Evolutionary conservation across 2,329 filamentous ascomycete species (phyloP).

Genomic region (Conoideocrella luteorostrata): DNA sequence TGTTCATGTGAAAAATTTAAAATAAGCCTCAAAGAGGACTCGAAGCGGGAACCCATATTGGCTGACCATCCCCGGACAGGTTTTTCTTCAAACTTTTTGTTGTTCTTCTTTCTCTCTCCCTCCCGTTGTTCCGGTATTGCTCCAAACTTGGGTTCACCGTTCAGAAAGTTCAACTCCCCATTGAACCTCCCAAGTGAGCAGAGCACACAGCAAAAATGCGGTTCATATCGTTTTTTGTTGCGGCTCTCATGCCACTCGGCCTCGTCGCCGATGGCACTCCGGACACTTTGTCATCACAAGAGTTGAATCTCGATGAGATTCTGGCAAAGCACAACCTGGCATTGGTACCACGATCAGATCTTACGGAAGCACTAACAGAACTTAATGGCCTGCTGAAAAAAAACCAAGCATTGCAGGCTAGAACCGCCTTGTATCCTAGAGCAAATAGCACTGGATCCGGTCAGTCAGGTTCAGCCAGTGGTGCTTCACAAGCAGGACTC

Average conservation of each 20-base stretch:
- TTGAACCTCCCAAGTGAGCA: not conserved
- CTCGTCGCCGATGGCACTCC: slow-evolving; percentile 22
- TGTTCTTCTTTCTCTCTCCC: not conserved
- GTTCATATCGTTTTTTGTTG: slow-evolving; percentile 28
- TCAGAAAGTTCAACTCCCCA: not conserved
- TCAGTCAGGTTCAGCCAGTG: slow-evolving; percentile 3
- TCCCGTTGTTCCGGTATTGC: not conserved
- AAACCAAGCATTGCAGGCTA: slow-evolving; percentile 12
- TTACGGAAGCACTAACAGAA: slow-evolving; percentile 37
- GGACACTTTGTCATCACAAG: slow-evolving; percentile 20
- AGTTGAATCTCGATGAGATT: slow-evolving; percentile 32
- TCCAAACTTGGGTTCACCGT: not conserved
- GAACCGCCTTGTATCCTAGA: slow-evolving; percentile 3
- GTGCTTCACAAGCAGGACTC: not conserved
- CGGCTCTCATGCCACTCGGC: slow-evolving; percentile 26
- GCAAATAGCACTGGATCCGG: slow-evolving; percentile 2
- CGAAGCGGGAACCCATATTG: slow-evolving; percentile 7
- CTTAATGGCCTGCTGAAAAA: slow-evolving; percentile 33
- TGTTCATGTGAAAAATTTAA: slow-evolving; percentile 1
- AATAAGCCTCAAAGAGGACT: not conserved
- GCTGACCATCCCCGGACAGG: not conserved
- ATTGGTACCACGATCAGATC: slow-evolving; percentile 37
- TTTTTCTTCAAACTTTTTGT: not conserved
- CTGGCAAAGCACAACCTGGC: slow-evolving; percentile 38
- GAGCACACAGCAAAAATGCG: slow-evolving; percentile 23